Evolutionary conservation across 2,329 filamentous ascomycete species (phyloP), one percentile per base, ranked within the genome.

Genomic region (Aspergillus aculeatinus): DNA sequence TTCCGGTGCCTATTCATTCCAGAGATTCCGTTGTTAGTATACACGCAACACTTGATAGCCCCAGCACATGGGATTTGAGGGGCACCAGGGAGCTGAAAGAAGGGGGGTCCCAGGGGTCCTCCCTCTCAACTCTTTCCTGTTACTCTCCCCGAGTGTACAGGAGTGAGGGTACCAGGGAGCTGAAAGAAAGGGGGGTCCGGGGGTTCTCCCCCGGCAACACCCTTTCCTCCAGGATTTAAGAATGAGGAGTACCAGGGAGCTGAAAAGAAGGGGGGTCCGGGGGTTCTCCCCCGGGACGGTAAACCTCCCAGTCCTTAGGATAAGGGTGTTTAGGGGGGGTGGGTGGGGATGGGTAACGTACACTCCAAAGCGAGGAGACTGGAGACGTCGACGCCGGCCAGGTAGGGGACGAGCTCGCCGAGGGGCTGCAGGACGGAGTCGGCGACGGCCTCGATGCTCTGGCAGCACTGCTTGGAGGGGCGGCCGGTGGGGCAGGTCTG

Each of bases 401-500:
- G 1, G 1, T 63, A 51, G 1, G 72, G 71, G 2, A 73, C 25
- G 3, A 72, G 5, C 4, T 64, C 44, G 2, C 67, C 66, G 3
- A 74, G 12, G 1, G 60, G 44, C 10, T 63, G 35, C 14, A 66
- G 51, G 5, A 73, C 1, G 4, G 58, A 51, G 1, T 67, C 57
- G 0, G 68, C 53, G 0, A 68, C 33, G 25, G 63, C 12, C 29
- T 66, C 48, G 6, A 74, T 14, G 3, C 64, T 62, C 48, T 60
- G 59, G 39, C 72, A 74, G 65, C 71, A 74, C 51, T 67, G 62
- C 48, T 72, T 72, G 29, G 57, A 64, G 12, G 60, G 60, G 1
- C 64, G 60, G n/a, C 29, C 27, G 1, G 42, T 35, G 10, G 72
- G 71, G 29, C 72, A 74, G 5, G 63, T 59, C 29, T 35, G 6